Conservation (phyloP, 2,329 filamentous ascomycete species). For the Paracoccidioides lutzii region DNA sequence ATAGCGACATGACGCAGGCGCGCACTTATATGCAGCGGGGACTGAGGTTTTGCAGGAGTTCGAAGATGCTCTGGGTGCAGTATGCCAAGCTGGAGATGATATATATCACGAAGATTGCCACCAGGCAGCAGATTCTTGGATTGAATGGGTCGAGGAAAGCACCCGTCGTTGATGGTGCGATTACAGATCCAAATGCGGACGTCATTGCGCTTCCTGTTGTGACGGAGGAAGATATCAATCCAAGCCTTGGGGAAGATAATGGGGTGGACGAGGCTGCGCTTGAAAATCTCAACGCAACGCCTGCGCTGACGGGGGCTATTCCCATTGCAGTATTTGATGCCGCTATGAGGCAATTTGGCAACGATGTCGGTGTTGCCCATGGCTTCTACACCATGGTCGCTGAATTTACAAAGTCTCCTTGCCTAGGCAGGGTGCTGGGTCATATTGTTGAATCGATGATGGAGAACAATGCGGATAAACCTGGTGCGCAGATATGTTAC, state of each 20-base stretch:
- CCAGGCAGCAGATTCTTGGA: constrained; percentile 55
- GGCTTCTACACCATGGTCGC: constrained; percentile 71
- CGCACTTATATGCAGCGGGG: constrained; percentile 80
- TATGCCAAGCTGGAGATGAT: constrained; percentile 88
- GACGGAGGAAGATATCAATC: constrained; percentile 50
- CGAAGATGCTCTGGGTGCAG: constrained; percentile 68
- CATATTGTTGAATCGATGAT: constrained; percentile 57
- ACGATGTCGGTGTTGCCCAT: constrained; percentile 52
- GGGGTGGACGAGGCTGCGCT: constrained; percentile 44
- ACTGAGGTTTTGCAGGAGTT: constrained; percentile 71
- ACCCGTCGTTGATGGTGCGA: constrained; percentile 20
- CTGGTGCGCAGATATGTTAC: constrained; percentile 56
- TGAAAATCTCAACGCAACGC: constrained; percentile 55
- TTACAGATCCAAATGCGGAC: constrained; percentile 39
- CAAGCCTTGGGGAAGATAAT: constrained; percentile 40
- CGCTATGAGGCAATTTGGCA: constrained; percentile 63
- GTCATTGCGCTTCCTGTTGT: constrained; percentile 47
- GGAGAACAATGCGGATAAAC: constrained; percentile 45
- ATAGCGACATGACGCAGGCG: constrained; percentile 78
- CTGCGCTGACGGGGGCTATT: constrained; percentile 83
- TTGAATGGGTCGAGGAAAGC: constrained; percentile 38
- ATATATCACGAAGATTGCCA: constrained; percentile 71
- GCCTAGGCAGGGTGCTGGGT: constrained; percentile 52
- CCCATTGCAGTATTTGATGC: constrained; percentile 85
- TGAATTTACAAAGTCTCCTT: constrained; percentile 53